Percentiles rank a stretch among this genome's conserved stretches.
Evolutionary conservation across 495 filamentous ascomycete species (phyloP).

Genomic region (Aspergillus haitiensis): DNA sequence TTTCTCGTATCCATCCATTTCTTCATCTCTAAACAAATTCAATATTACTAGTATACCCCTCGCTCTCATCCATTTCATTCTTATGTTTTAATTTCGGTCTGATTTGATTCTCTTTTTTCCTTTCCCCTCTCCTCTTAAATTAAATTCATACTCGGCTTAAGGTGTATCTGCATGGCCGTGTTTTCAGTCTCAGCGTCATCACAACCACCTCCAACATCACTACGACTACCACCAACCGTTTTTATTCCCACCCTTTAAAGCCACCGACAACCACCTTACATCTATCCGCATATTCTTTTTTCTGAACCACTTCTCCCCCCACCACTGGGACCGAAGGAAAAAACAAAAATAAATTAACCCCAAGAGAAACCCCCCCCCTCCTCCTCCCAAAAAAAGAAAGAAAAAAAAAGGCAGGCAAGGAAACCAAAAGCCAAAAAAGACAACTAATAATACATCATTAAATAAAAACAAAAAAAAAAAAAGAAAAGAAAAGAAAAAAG

Average conservation of each 20-base stretch:
- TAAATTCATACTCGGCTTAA: slow-evolving; percentile 21
- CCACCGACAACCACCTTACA: slow-evolving; percentile 2
- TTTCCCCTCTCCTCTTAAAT: slow-evolving; percentile 21
- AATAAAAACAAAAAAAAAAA: slow-evolving; percentile 2
- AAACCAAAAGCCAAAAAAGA: slow-evolving; percentile 1
- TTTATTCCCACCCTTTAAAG: neutral
- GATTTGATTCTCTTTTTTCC: slow-evolving; percentile 7
- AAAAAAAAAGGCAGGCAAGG: slow-evolving; percentile 6
- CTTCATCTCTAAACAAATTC: slow-evolving; percentile 2
- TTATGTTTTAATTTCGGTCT: slow-evolving; percentile 1
- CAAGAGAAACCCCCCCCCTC: neutral
- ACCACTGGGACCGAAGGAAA: neutral
- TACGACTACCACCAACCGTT: neutral
- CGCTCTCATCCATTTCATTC: neutral
- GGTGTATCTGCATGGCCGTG: slow-evolving; percentile 8
- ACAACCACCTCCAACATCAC: too few relatives aligned
- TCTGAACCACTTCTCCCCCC: neutral
- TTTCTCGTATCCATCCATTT: slow-evolving; percentile 12
- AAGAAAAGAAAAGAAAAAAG: neutral
- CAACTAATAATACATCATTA: slow-evolving; percentile 1
- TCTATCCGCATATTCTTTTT: neutral
- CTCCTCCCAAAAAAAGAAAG: neutral
- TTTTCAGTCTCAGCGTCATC: slow-evolving; percentile 16
- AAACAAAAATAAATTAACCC: slow-evolving; percentile 13
- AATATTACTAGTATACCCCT: slow-evolving; percentile 14